These are phyloP conservation scores for Kodamaea arcana DNA, from an alignment of 1,139 yeast species.

Conservation along the genomic window DNA sequence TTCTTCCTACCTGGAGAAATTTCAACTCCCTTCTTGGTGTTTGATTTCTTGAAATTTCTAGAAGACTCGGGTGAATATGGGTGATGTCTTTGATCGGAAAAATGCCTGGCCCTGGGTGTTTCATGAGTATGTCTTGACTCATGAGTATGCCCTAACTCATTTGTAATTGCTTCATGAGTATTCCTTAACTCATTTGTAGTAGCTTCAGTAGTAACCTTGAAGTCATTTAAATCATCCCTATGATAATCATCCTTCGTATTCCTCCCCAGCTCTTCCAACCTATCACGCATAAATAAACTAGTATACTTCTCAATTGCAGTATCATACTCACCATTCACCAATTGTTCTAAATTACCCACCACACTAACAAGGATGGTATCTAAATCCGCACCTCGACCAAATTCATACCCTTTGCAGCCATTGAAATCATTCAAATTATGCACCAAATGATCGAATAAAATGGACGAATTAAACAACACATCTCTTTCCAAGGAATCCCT, in stretches of 20 bases:
- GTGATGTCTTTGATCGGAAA: not conserved
- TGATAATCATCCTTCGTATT: no score
- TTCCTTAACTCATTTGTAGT: no score
- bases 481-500: constrained; percentile 50
- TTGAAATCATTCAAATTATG: constrained; percentile 24
- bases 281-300: constrained; percentile 27
- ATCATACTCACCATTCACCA: constrained; percentile 39
- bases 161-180: no score
- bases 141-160: no score
- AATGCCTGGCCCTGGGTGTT: no score
- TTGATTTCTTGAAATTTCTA: constrained; percentile 17
- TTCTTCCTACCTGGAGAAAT: constrained; percentile 35
- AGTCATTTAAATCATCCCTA: no score
- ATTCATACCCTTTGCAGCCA: constrained; percentile 10
- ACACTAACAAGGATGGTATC: constrained; percentile 8
- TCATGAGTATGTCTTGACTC: constrained; percentile 1
- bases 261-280: constrained; percentile 14
- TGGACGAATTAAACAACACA: constrained; percentile 51
- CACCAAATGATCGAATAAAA: constrained; percentile 40
- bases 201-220: no score
- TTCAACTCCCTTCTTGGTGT: constrained; percentile 28
- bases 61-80: not conserved
- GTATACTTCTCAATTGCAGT: constrained; percentile 28
- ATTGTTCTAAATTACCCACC: constrained; percentile 19
- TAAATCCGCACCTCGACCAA: not conserved